A percentile compares a stretch with the other conserved stretches of the same genome.
Evolutionary conservation across 1,284 basidiomycete genomes (phyloP).

Genomic region (Trichosporon asahii): DNA sequence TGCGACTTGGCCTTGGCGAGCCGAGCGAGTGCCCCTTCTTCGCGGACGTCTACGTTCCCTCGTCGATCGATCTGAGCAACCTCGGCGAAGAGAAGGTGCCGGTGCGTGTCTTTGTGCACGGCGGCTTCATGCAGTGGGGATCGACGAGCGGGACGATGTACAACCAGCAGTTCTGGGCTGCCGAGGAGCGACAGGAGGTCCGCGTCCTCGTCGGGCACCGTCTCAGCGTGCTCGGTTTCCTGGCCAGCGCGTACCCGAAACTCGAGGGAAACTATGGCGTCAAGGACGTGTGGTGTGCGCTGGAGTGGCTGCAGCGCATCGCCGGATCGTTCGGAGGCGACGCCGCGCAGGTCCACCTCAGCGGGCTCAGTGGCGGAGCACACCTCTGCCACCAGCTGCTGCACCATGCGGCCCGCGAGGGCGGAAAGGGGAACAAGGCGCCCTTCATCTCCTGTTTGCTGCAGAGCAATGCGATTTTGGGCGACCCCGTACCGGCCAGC

Average conservation of each 20-base stretch:
- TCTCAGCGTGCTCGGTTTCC: slow-evolving; percentile 65
- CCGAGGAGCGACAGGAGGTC: slow-evolving; percentile 63
- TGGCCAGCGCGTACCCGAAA: slow-evolving; percentile 60
- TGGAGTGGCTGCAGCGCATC: slow-evolving; percentile 62
- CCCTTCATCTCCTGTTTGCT: slow-evolving; percentile 65
- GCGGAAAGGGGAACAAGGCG: slow-evolving; percentile 40
- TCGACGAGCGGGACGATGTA: slow-evolving; percentile 57
- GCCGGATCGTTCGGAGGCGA: slow-evolving; percentile 60
- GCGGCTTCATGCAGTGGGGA: slow-evolving; percentile 76
- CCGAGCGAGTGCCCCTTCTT: slow-evolving; percentile 73
- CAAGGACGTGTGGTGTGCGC: slow-evolving; percentile 68
- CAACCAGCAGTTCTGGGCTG: slow-evolving; percentile 64
- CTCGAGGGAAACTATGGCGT: slow-evolving; percentile 69
- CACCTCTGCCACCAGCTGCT: slow-evolving; percentile 72
- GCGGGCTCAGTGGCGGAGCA: slow-evolving; percentile 68
- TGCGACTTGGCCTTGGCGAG: slow-evolving; percentile 57
- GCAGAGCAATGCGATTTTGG: slow-evolving; percentile 69
- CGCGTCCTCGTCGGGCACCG: slow-evolving; percentile 55
- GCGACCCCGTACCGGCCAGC: slow-evolving; percentile 52
- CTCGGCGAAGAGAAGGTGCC: slow-evolving; percentile 58
- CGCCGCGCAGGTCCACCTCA: slow-evolving; percentile 59
- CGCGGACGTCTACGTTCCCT: slow-evolving; percentile 66
- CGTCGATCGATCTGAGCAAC: slow-evolving; percentile 24
- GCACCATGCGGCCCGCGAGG: slow-evolving; percentile 65
- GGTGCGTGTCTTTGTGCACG: slow-evolving; percentile 71